These are phyloP conservation scores for Solanum gandarillasii DNA, from an alignment of 257 asterid genomes.

Conservation along the genomic window DNA sequence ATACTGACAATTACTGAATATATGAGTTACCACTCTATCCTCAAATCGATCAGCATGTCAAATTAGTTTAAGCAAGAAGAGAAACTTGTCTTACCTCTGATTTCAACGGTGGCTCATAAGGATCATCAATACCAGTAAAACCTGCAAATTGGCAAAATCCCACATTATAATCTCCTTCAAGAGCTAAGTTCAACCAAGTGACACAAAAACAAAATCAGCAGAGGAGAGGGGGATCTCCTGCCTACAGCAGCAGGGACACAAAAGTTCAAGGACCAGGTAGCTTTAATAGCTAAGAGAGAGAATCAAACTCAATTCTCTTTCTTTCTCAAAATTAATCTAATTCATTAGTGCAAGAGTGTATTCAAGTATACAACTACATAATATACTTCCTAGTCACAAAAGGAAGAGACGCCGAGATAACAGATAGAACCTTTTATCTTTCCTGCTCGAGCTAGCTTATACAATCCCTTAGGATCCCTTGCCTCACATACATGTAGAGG, in stretches of 20 bases:
- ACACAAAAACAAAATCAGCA: not conserved
- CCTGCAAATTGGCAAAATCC: slow-evolving; percentile 30
- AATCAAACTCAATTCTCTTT: not conserved
- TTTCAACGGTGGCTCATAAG: slow-evolving; percentile 80
- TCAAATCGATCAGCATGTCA: not conserved
- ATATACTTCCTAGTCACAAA: not conserved
- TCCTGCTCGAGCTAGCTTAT: slow-evolving; percentile 97
- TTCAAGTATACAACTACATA: not conserved
- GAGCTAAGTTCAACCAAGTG: not conserved
- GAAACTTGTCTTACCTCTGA: slow-evolving; percentile 48
- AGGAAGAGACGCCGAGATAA: not conserved
- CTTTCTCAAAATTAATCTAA: not conserved
- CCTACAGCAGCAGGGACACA: not conserved
- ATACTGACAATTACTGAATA: not conserved
- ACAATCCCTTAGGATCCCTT: slow-evolving; percentile 96
- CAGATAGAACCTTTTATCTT: slow-evolving; percentile 67
- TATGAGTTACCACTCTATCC: not conserved
- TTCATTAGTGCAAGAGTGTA: not conserved
- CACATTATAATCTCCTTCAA: not conserved
- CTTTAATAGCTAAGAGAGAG: not conserved
- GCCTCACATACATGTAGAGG: slow-evolving; percentile 83
- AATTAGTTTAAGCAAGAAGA: not conserved
- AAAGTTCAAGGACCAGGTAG: not conserved
- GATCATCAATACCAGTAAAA: slow-evolving; percentile 96
- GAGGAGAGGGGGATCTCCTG: not conserved